Evolutionary conservation across 805 yeast genomes (phyloP), one percentile per base, ranked within the genome.

Genomic region (Saccharomyces kudriavzevii): DNA sequence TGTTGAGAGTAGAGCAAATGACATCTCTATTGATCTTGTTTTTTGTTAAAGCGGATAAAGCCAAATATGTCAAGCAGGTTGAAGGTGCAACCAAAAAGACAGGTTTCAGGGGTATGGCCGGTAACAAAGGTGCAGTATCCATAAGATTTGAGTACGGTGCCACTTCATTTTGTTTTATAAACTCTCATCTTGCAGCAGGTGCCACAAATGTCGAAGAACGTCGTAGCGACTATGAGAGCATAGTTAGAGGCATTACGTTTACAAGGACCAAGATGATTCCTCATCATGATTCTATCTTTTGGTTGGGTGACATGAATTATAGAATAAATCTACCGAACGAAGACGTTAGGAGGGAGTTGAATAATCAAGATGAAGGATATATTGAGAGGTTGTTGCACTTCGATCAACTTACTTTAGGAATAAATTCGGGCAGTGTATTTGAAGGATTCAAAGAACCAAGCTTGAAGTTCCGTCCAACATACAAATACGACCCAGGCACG

Each of bases 281-380:
- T 58, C 92, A 89, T 62, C 97, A 90, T 67, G 97, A 92, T 64
- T 81, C 83, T 43, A 85, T 89, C 6, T 76, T 94, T 22, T 94
- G 99, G 99, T 70, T 92, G 48, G 99, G 99, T 24, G 99, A 94
- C 66, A 79, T 92, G 68, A 94, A 94, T 66, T 94, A 87, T 69
- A 76, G 99, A 60, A 81, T 92, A 30, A 72, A 76, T 0, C 69
- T 87, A 50, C 74, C 86, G 0, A 89, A 86, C 63, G 96, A 89
- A 28, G 82, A 82, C 49, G 95, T 87, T 6, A 78, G 95, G 58
- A 64, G 70, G 1, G 72, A 81, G 54, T 68, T 91, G 28, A 72
- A 70, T 1, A 59, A 67, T 1, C 79, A 81, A 40, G 74, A 71
- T 49, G 74, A 72, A 4, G 66, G 65, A 2, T 61, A 62, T 35